Conservation (phyloP, 331 rosid species). For the Quercus lobata region DNA sequence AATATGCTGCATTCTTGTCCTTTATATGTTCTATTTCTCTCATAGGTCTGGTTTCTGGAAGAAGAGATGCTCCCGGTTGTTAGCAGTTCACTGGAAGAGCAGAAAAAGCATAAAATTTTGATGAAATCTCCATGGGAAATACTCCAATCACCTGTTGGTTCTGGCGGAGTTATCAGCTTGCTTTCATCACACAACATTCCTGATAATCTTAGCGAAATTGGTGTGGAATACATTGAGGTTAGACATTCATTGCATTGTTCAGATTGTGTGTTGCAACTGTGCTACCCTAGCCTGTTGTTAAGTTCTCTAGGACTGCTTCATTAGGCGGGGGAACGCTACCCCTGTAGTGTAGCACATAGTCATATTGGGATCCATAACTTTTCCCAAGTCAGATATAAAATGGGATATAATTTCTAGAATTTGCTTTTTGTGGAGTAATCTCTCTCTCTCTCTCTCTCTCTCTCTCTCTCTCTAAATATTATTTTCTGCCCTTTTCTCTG, state of each 20-base stretch:
- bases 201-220: constrained; percentile 56
- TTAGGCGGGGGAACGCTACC: no score
- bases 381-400: no score
- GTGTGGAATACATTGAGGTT: constrained; percentile 81
- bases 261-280: neutral
- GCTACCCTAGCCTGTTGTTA: neutral
- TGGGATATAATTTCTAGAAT: neutral
- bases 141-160: constrained; percentile 77
- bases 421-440: neutral
- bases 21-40: constrained; percentile 8
- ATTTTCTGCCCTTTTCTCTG: neutral
- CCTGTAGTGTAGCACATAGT: no score
- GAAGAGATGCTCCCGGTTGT: constrained; percentile 92
- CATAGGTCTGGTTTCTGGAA: constrained; percentile 77
- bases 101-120: constrained; percentile 55
- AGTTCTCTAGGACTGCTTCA: neutral
- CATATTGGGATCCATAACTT: no score
- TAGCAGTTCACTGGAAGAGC: constrained; percentile 48
- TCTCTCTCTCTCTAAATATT: neutral
- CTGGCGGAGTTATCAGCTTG: constrained; percentile 76
- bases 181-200: constrained; percentile 52
- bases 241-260: constrained; percentile 9
- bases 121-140: constrained; percentile 98
- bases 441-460: neutral
- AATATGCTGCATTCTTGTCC: constrained; percentile 4